Evolutionary conservation across 768 basidiomycete species (phyloP), one percentile per base, ranked within the genome.

Genomic region (Daedaleopsis sinensis): DNA sequence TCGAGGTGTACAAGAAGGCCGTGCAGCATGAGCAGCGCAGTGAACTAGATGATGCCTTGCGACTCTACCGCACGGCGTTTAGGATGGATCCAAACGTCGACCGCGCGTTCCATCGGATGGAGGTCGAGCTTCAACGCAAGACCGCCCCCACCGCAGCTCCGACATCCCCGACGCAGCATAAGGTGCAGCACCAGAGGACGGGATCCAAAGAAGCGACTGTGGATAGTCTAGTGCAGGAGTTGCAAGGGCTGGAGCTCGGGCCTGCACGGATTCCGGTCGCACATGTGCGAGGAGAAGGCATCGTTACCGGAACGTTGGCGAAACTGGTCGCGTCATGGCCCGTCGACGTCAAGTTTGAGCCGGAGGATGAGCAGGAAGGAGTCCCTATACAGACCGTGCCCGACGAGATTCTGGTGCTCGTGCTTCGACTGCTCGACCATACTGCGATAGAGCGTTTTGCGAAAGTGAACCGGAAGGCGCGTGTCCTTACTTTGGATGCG

Each of bases 41-140:
- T 42, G 77, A 89, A 61, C 77, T 93, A 52, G 90, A 94, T 64
- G 84, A 89, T 37, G 94, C 94, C 12, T 74, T 94, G 11, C 69
- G 73, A 24, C 74, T 94, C 9, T 97, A 96, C 68, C 86, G 92
- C 11, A 84, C 85, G 62, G 92, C 92, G 2, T 95, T 94, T 72
- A 84, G 88, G 55, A 75, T 89, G 74, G 84, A 94, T 61, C 78
- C 88, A 38, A 78, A 90, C 62, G 90, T 95, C 37, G 93, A 94
- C 70, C 80, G 81, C 61, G 81, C 83, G 1, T 94, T 90, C 73
- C 78, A 82, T 61, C 78, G 79, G 44, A 79, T 86, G 61, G 88
- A 91, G 68, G 76, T 69, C 46, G 70, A 67, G 58, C 36, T 66
- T 65, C 67, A 11, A 44, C 50, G 51, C 27, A 36, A 24, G 24